Evolutionary conservation across 257 asterid genomes (phyloP).

Genomic region (Przewalskia tangutica): DNA sequence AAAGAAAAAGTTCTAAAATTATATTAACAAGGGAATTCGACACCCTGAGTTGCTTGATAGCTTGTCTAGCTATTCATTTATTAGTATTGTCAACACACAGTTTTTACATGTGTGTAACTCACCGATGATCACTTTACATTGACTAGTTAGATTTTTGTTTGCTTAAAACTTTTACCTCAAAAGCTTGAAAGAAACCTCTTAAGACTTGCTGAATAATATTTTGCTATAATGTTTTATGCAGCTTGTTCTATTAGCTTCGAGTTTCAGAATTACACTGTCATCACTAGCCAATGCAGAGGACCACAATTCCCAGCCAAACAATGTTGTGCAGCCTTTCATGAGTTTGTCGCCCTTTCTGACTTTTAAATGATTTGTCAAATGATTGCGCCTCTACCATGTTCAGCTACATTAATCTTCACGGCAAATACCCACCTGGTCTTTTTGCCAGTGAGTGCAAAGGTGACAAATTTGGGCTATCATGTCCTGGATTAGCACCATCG

Average conservation of each 20-base stretch:
- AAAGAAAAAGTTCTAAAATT: background rate
- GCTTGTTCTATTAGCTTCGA: constrained; percentile 65
- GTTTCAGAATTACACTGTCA: constrained; percentile 58
- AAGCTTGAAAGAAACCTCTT: background rate
- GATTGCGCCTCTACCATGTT: constrained; percentile 78
- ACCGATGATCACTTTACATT: background rate
- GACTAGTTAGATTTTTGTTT: background rate
- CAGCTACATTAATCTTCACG: constrained; percentile 67
- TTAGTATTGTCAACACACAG: background rate
- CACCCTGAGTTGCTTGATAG: background rate
- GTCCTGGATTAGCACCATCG: constrained; percentile 40
- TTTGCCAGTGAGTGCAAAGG: constrained; percentile 55
- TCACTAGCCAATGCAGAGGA: constrained; percentile 74
- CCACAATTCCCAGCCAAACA: constrained; percentile 40
- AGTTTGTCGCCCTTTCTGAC: constrained; percentile 48
- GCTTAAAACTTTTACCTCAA: background rate
- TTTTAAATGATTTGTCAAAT: constrained; percentile 33
- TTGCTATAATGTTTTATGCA: constrained; percentile 12
- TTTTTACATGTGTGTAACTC: background rate
- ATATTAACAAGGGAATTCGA: background rate
- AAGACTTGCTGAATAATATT: background rate
- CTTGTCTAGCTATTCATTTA: background rate
- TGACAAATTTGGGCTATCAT: constrained; percentile 35
- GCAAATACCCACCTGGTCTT: constrained; percentile 70
- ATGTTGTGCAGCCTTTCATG: constrained; percentile 44